Conservation (phyloP, 441 rosid species). For the Erodium chrysanthum region DNA sequence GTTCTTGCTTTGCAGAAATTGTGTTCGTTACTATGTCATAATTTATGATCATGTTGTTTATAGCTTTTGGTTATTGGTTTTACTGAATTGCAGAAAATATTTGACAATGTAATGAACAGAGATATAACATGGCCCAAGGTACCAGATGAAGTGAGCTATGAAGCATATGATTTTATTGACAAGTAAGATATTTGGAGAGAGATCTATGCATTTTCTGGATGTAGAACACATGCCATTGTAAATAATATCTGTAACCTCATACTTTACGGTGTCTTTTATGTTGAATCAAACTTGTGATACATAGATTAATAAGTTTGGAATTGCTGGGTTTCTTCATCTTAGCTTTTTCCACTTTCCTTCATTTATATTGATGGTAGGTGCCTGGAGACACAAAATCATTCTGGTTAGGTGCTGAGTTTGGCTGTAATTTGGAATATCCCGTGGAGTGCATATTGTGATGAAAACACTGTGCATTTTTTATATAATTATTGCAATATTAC, state of each 20-base stretch:
- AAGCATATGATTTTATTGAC: constrained; percentile 72
- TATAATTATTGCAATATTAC: neutral
- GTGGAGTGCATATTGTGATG: neutral
- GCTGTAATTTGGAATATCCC: neutral
- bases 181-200: constrained; percentile 45
- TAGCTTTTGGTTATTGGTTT: neutral
- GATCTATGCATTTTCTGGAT: constrained; percentile 5
- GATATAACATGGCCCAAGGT: constrained; percentile 90
- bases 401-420: neutral
- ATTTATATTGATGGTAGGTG: neutral
- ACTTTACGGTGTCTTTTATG: neutral
- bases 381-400: neutral
- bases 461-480: neutral
- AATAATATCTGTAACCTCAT: neutral
- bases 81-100: constrained; percentile 57
- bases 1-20: neutral
- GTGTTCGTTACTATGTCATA: neutral
- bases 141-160: constrained; percentile 69
- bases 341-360: neutral
- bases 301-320: neutral
- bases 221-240: constrained; percentile 2
- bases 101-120: constrained; percentile 90
- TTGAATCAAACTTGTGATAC: neutral
- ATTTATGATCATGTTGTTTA: neutral
- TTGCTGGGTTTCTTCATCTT: neutral